Conservation (phyloP, 352 stramenopile species). For the Globisporangium recalcitrans region DNA sequence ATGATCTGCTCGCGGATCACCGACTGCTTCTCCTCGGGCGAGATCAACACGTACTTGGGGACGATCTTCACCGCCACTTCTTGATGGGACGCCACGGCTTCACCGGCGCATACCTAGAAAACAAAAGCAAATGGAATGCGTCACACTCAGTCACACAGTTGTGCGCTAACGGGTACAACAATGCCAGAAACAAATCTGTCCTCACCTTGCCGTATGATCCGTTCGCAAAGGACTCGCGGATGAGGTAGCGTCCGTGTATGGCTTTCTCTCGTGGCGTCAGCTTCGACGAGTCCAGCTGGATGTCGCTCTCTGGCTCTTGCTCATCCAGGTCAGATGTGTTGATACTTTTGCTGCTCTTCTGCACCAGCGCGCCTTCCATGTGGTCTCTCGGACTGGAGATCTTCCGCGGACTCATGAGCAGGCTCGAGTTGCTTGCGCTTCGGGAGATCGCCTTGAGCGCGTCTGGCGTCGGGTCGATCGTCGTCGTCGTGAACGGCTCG, state of each 20-base stretch:
- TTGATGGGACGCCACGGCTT: constrained; percentile 44
- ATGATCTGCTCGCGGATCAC: constrained; percentile 71
- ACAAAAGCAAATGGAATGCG: neutral
- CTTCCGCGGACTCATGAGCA: constrained; percentile 13
- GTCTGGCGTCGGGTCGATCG: constrained; percentile 11
- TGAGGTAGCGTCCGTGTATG: constrained; percentile 67
- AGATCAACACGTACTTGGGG: constrained; percentile 66
- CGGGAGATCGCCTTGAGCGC: constrained; percentile 4
- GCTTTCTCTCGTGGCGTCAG: constrained; percentile 56
- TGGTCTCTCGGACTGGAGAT: constrained; percentile 11
- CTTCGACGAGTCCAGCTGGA: constrained; percentile 27
- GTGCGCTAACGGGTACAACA: neutral
- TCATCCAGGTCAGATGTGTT: neutral
- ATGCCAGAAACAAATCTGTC: neutral
- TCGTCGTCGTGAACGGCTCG: constrained; percentile 11
- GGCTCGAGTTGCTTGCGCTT: constrained; percentile 1
- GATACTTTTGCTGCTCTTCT: constrained; percentile 4
- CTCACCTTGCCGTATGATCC: constrained; percentile 59
- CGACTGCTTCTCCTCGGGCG: constrained; percentile 62
- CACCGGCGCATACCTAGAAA: constrained; percentile 35
- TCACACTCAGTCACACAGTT: constrained; percentile 9
- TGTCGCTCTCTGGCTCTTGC: constrained; percentile 11
- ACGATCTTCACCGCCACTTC: constrained; percentile 75
- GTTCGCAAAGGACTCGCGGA: constrained; percentile 67
- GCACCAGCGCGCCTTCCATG: constrained; percentile 1